Evolutionary conservation across 208 protist species (phyloP).

Genomic region (Trichomonas tenax): DNA sequence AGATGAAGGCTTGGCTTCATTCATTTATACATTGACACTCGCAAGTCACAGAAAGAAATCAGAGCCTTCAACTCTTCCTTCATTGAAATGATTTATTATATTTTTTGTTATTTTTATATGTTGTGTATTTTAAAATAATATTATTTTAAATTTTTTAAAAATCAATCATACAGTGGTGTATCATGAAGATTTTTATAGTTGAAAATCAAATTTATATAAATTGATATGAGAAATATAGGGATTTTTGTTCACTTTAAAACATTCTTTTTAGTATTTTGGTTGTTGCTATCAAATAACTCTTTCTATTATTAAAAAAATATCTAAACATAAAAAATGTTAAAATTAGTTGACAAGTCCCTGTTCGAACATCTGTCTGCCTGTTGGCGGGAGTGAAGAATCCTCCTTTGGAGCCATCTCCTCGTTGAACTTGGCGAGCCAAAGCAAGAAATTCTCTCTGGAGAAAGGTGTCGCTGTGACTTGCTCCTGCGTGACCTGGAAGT

Average conservation of each 20-base stretch:
- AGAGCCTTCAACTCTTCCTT: not conserved
- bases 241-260: no score
- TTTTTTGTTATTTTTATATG: not conserved
- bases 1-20: not conserved
- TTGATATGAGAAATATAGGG: no score
- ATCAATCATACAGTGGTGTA: no score
- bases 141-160: no score
- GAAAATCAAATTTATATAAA: no score
- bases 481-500: not conserved
- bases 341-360: not conserved
- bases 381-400: not conserved
- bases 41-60: not conserved
- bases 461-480: not conserved
- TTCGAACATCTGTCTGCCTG: not conserved
- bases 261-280: no score
- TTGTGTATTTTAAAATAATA: no score
- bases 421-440: conserved; percentile 11
- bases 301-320: not conserved
- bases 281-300: no score
- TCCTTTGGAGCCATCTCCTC: not conserved
- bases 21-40: not conserved
- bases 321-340: not conserved
- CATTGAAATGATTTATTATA: not conserved
- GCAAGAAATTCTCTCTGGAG: not conserved
- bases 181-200: no score